These are phyloP conservation scores for Globisporangium polare DNA, from an alignment of 352 stramenopile species.

Conservation along the genomic window DNA sequence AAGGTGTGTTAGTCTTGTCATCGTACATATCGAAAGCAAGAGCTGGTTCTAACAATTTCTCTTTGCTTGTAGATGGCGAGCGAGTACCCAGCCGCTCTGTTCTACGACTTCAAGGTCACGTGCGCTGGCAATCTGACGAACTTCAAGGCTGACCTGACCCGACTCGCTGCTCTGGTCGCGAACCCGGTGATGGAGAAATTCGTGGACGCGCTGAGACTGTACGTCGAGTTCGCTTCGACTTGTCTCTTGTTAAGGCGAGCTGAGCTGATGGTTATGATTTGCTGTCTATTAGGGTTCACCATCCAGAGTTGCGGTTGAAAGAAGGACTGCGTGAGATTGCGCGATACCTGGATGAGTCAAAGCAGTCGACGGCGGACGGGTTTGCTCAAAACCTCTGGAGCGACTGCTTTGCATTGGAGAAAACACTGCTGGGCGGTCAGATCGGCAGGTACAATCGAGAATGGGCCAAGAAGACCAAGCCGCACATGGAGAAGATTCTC, in stretches of 20 bases:
- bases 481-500: slow-evolving; percentile 72
- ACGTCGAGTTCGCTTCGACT: slow-evolving; percentile 12
- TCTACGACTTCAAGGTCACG: slow-evolving; percentile 82
- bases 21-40: neutral
- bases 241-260: neutral
- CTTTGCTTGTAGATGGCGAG: slow-evolving; percentile 46
- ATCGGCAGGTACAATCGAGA: slow-evolving; percentile 80
- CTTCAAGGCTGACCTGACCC: slow-evolving; percentile 46
- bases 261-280: neutral
- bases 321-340: slow-evolving; percentile 68
- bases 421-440: slow-evolving; percentile 39
- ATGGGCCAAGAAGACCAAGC: slow-evolving; percentile 47
- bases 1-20: slow-evolving; percentile 36
- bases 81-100: slow-evolving; percentile 69
- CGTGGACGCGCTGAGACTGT: slow-evolving; percentile 69
- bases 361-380: slow-evolving; percentile 23
- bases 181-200: slow-evolving; percentile 83
- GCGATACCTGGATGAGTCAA: slow-evolving; percentile 56
- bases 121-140: slow-evolving; percentile 28
- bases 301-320: slow-evolving; percentile 77
- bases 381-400: slow-evolving; percentile 45
- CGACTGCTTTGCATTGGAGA: slow-evolving; percentile 60
- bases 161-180: slow-evolving; percentile 43
- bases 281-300: slow-evolving; percentile 50
- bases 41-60: neutral